Percentiles rank a stretch among this genome's conserved stretches.
phyloP scores from a whole-genome alignment of 805 yeast species.

The Suhomyces faveliae region DNA sequence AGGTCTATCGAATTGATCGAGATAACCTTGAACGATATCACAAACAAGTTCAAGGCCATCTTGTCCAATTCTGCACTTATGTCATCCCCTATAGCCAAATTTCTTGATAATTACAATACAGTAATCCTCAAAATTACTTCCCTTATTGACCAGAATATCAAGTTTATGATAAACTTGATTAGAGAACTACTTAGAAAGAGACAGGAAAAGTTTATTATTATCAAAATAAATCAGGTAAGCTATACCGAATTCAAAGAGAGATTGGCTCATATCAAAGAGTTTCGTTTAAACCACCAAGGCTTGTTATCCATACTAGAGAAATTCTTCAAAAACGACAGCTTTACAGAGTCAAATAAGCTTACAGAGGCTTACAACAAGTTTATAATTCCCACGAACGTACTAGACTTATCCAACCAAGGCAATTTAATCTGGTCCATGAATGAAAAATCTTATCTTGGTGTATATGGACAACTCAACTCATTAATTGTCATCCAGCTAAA shows the following conservation, averaged over 20 bases:
- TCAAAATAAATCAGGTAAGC: constrained; percentile 52
- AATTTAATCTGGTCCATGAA: constrained; percentile 27
- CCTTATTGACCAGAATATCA: constrained; percentile 59
- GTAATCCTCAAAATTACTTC: constrained; percentile 34
- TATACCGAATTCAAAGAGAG: constrained; percentile 39
- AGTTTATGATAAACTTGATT: constrained; percentile 62
- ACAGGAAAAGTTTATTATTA: constrained; percentile 65
- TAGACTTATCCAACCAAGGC: constrained; percentile 36
- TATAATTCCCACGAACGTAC: constrained; percentile 25
- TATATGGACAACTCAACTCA: constrained; percentile 21
- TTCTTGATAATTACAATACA: constrained; percentile 23
- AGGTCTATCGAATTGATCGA: constrained; percentile 68
- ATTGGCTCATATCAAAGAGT: constrained; percentile 39
- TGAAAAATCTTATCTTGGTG: constrained; percentile 25
- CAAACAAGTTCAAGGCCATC: constrained; percentile 40
- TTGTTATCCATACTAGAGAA: constrained; percentile 36
- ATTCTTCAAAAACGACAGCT: constrained; percentile 13
- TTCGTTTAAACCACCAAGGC: constrained; percentile 56
- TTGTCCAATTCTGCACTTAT: constrained; percentile 42
- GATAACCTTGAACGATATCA: constrained; percentile 58
- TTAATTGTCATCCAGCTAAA: constrained; percentile 24
- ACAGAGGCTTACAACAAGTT: constrained; percentile 28
- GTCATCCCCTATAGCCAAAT: constrained; percentile 40
- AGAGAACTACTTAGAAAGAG: constrained; percentile 76
- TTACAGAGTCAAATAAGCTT: constrained; percentile 17